These are phyloP conservation scores for Teunomyces atbi DNA, from an alignment of 805 yeast species.

Conservation along the genomic window DNA sequence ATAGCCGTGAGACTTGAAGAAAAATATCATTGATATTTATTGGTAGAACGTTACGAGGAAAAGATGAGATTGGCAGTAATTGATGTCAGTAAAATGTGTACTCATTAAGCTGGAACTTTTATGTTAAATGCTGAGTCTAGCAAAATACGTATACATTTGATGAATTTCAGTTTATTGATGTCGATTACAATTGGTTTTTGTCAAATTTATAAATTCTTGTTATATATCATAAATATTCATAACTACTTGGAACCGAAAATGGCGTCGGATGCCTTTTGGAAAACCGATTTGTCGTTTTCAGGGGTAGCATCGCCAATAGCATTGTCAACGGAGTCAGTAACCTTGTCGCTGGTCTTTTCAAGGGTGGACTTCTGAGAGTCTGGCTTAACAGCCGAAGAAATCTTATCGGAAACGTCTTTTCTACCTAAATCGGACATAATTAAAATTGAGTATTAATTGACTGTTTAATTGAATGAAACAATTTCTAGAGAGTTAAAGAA, in stretches of 20 bases:
- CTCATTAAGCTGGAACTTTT: too few species aligned
- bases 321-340: constrained; percentile 36
- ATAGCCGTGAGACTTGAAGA: too few species aligned
- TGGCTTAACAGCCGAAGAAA: constrained; percentile 38
- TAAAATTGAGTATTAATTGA: constrained; percentile 3
- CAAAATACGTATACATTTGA: too few species aligned
- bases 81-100: too few species aligned
- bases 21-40: too few species aligned
- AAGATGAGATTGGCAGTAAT: too few species aligned
- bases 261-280: constrained; percentile 45
- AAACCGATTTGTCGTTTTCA: constrained; percentile 35
- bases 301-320: constrained; percentile 36
- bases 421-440: constrained; percentile 45
- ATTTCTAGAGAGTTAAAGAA: neutral
- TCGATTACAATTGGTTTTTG: too few species aligned
- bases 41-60: too few species aligned
- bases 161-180: too few species aligned
- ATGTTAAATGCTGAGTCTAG: too few species aligned
- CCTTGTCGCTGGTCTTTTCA: constrained; percentile 38
- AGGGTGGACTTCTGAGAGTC: constrained; percentile 39
- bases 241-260: constrained; percentile 39
- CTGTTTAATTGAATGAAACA: neutral
- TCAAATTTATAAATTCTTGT: too few species aligned
- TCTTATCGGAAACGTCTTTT: constrained; percentile 41
- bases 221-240: neutral